Percentiles rank a stretch among this genome's conserved stretches.
Conservation (phyloP, 345 rosid genomes). For the Lumnitzera racemosa region DNA sequence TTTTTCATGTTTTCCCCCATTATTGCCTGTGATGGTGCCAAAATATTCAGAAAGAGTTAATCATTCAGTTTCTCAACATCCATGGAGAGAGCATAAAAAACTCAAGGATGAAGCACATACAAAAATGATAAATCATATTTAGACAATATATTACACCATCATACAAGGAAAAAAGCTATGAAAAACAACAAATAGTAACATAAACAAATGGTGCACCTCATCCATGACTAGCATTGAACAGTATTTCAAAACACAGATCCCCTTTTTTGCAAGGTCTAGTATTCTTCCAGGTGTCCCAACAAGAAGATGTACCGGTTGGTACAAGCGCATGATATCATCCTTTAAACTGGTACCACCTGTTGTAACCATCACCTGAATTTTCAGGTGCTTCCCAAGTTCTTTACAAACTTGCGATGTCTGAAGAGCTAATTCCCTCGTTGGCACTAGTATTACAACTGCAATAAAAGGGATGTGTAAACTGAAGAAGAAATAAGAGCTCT, state of each 20-base stretch:
- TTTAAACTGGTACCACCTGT: conserved; percentile 99
- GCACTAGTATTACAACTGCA: conserved; percentile 93
- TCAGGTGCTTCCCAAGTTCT: conserved; percentile 92
- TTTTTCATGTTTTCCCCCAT: no score
- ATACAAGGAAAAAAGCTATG: no score
- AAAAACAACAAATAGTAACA: no score
- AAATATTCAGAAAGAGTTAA: no score
- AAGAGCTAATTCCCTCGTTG: conserved; percentile 94
- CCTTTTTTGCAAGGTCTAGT: conserved; percentile 90
- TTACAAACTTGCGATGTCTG: conserved; percentile 99
- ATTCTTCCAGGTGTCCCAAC: conserved; percentile 99
- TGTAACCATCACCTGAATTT: conserved; percentile 96
- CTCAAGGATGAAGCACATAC: no score
- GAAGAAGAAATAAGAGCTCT: no score
- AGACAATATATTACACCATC: no score
- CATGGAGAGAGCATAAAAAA: no score
- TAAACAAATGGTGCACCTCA: conserved; percentile 42
- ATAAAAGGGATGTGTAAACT: background rate
- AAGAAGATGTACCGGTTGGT: conserved; percentile 94
- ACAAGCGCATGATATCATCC: conserved; percentile 98
- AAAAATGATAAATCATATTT: no score
- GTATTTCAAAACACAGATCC: conserved; percentile 90
- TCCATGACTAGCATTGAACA: conserved; percentile 98
- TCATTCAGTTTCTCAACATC: no score
- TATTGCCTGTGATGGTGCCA: no score